phyloP scores from a whole-genome alignment of 164 flowering plant genomes.

The Buxus sempervirens region DNA sequence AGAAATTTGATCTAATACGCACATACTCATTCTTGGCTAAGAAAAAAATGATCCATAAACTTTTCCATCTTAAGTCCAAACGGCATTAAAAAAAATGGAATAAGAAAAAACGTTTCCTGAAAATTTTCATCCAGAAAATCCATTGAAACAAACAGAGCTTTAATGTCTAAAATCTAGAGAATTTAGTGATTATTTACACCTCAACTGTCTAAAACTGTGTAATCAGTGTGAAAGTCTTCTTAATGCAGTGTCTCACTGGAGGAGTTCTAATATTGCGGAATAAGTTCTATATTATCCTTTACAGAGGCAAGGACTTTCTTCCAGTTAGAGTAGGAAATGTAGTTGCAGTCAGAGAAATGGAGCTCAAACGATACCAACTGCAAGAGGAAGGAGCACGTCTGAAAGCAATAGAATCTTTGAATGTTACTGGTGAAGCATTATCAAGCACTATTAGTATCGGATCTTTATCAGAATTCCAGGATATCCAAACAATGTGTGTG shows the following conservation, averaged over 20 bases:
- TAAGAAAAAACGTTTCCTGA: too few species aligned
- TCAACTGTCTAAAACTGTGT: neutral
- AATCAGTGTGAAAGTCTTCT: slow-evolving; percentile 10
- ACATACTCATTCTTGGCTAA: too few species aligned
- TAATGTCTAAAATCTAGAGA: neutral
- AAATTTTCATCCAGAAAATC: too few species aligned
- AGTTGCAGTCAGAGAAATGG: slow-evolving; percentile 58
- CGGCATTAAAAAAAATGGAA: too few species aligned
- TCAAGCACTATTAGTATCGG: slow-evolving; percentile 34
- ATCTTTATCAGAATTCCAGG: slow-evolving; percentile 66
- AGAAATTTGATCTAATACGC: too few species aligned
- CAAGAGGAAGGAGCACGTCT: slow-evolving; percentile 71
- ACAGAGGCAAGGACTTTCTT: slow-evolving; percentile 91
- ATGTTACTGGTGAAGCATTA: slow-evolving; percentile 17
- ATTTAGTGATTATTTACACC: neutral
- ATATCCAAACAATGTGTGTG: slow-evolving; percentile 34
- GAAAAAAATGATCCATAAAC: too few species aligned
- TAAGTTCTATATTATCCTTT: slow-evolving; percentile 71
- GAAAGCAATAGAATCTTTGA: slow-evolving; percentile 40
- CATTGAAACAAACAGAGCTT: too few species aligned
- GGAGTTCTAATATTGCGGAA: slow-evolving; percentile 81
- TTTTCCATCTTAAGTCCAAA: too few species aligned
- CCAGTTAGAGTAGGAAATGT: slow-evolving; percentile 50
- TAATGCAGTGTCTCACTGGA: slow-evolving; percentile 82
- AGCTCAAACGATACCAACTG: slow-evolving; percentile 45